Evolutionary conservation across 2,329 filamentous ascomycete genomes (phyloP).

Genomic region (Colletotrichum spaethianum): DNA sequence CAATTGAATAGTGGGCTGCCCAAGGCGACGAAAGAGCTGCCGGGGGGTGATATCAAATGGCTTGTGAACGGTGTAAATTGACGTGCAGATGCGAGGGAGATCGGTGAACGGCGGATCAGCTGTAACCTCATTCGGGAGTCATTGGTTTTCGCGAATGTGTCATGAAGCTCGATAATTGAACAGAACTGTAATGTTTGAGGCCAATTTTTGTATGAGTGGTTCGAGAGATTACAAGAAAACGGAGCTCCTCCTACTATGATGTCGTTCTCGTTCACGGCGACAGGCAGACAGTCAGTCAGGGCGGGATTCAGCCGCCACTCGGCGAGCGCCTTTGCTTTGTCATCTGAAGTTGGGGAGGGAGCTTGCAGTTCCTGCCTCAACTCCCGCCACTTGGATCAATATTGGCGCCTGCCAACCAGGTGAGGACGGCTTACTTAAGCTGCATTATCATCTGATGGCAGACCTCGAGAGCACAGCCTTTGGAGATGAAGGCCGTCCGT

Average conservation of each 20-base stretch:
- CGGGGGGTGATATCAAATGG: neutral
- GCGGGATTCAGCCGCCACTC: conserved; percentile 17
- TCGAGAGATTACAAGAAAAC: neutral
- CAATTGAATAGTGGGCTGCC: neutral
- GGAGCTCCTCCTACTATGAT: neutral
- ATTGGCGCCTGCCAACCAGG: neutral
- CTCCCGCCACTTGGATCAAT: neutral
- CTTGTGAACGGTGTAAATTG: neutral
- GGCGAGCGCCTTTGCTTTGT: conserved; percentile 32
- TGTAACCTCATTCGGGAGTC: conserved; percentile 12
- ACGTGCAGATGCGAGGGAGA: neutral
- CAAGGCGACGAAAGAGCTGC: neutral
- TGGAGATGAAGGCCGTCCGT: neutral
- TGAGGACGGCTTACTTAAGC: conserved; percentile 3
- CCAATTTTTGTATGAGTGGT: no score
- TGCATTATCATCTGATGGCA: neutral
- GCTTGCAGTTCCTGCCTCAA: neutral
- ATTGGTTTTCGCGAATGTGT: neutral
- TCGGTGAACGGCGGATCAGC: neutral
- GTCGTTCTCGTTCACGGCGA: conserved; percentile 14
- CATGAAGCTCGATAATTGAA: neutral
- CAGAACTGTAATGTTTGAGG: neutral
- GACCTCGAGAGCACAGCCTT: conserved; percentile 1
- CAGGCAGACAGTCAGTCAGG: neutral
- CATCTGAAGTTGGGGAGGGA: conserved; percentile 4